Evolutionary conservation across 331 rosid genomes (phyloP).

Genomic region (Telfairia occidentalis): DNA sequence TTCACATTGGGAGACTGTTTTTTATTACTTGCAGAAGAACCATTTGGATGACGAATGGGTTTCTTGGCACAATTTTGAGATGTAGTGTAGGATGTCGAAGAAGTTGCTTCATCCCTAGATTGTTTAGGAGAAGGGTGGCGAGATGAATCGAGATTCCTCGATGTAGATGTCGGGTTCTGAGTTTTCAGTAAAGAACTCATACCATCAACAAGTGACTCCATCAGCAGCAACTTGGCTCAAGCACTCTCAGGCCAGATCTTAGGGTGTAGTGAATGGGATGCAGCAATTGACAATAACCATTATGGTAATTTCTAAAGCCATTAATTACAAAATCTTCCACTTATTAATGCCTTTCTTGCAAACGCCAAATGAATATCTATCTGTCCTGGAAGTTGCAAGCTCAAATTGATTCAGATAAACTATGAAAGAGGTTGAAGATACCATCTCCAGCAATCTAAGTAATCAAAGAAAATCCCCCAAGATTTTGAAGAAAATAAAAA

Average conservation of each 20-base stretch:
- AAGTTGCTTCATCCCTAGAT: slow-evolving; percentile 34
- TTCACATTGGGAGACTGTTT: slow-evolving; percentile 26
- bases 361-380: slow-evolving; percentile 7
- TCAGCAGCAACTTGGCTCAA: slow-evolving; percentile 24
- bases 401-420: slow-evolving; percentile 26
- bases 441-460: slow-evolving; percentile 18
- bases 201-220: slow-evolving; percentile 52
- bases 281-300: background rate
- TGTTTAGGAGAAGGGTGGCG: slow-evolving; percentile 35
- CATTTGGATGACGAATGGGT: slow-evolving; percentile 23
- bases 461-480: slow-evolving; percentile 23
- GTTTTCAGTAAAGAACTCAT: slow-evolving; percentile 31
- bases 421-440: slow-evolving; percentile 17
- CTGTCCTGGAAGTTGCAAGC: slow-evolving; percentile 15
- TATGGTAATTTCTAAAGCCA: slow-evolving; percentile 15
- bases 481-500: slow-evolving; percentile 16
- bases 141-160: slow-evolving; percentile 31
- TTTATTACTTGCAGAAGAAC: slow-evolving; percentile 30
- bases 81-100: slow-evolving; percentile 25
- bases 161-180: slow-evolving; percentile 42
- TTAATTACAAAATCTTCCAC: slow-evolving; percentile 29
- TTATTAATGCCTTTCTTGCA: slow-evolving; percentile 17
- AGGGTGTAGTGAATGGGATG: slow-evolving; percentile 5
- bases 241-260: slow-evolving; percentile 29
- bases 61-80: slow-evolving; percentile 33